Conservation (phyloP, 2,329 filamentous ascomycete genomes). For the Colletotrichum sp. region DNA sequence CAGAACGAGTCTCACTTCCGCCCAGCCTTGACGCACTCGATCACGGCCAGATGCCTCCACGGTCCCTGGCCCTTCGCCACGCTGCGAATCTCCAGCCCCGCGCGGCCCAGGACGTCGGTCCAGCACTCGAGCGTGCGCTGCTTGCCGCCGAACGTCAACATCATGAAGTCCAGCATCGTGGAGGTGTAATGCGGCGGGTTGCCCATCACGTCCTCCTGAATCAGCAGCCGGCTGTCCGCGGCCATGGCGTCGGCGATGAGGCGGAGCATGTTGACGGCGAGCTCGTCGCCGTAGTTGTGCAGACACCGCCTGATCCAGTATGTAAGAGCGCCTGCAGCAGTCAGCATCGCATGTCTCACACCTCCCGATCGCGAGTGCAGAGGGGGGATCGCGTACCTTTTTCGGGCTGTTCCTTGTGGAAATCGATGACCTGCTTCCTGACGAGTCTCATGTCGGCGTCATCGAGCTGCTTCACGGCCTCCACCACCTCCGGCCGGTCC, state of each 20-base stretch:
- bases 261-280: constrained; percentile 34
- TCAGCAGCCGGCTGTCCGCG: constrained; percentile 35
- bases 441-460: constrained; percentile 22
- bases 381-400: constrained; percentile 6
- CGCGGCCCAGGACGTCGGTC: constrained; percentile 24
- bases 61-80: constrained; percentile 22
- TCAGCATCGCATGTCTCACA: neutral
- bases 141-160: constrained; percentile 37
- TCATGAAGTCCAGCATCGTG: constrained; percentile 33
- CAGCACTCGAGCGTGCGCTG: constrained; percentile 33
- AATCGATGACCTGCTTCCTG: constrained; percentile 28
- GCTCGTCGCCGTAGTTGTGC: constrained; percentile 41
- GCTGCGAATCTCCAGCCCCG: constrained; percentile 30
- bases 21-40: constrained; percentile 24
- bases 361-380: neutral
- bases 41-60: constrained; percentile 19
- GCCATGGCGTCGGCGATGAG: constrained; percentile 34
- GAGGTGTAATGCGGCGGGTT: constrained; percentile 29
- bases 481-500: constrained; percentile 34
- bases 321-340: constrained; percentile 33
- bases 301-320: constrained; percentile 43
- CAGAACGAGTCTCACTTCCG: neutral
- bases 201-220: constrained; percentile 35
- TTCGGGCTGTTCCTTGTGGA: constrained; percentile 30
- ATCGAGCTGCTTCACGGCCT: constrained; percentile 23